Evolutionary conservation across 2,329 filamentous ascomycete genomes (phyloP).

Genomic region (Colletotrichum abscissum): DNA sequence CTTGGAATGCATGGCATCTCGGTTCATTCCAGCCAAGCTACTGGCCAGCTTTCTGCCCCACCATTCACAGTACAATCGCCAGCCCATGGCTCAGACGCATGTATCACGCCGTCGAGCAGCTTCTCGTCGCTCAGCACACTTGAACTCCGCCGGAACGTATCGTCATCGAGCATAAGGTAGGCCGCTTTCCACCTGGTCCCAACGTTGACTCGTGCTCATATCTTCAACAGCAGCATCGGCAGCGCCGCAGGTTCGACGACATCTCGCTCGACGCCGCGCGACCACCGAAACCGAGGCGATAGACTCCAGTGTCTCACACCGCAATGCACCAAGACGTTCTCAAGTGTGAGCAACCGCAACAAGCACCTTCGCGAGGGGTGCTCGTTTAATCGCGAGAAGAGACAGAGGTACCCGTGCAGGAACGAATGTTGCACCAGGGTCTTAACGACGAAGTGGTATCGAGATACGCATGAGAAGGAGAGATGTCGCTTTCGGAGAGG

Average conservation of each 20-base stretch:
- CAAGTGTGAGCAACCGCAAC: constrained; percentile 45
- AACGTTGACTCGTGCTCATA: not conserved
- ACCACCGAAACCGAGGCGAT: constrained; percentile 1
- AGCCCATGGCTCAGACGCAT: not conserved
- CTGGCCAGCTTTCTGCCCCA: not conserved
- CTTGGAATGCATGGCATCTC: constrained; percentile 16
- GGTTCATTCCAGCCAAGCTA: not conserved
- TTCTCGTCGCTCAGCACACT: constrained; percentile 23
- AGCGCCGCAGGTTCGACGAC: not conserved
- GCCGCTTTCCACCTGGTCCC: not conserved
- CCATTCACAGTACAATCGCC: not conserved
- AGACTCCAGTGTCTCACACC: constrained; percentile 36
- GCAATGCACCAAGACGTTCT: constrained; percentile 43
- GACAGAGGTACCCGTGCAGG: constrained; percentile 40
- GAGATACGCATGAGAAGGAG: constrained; percentile 41
- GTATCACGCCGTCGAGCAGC: constrained; percentile 23
- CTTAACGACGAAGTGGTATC: constrained; percentile 45
- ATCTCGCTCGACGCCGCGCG: constrained; percentile 7
- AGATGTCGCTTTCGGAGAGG: constrained; percentile 40
- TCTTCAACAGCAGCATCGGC: constrained; percentile 8
- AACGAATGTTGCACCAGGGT: constrained; percentile 40
- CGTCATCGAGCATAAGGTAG: constrained; percentile 26
- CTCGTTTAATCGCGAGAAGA: constrained; percentile 37
- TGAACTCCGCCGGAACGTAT: constrained; percentile 15
- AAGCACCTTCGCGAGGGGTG: constrained; percentile 46